Base-by-base conservation (phyloP, 805 yeast species). In the Yarrowia bubula region DNA sequence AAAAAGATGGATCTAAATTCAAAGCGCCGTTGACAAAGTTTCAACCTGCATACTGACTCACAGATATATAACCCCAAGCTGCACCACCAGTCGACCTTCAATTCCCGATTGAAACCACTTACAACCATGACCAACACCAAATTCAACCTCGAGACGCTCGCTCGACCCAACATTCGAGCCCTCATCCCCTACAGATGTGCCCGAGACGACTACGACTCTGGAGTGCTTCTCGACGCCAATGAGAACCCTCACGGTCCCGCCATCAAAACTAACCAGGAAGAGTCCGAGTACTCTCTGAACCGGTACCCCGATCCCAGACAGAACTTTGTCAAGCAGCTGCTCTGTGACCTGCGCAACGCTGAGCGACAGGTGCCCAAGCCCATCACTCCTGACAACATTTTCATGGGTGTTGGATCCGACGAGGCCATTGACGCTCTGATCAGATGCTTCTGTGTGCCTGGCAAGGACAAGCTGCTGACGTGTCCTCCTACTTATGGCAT, bases 291-390 rank as follows among this genome's bases (percentile, higher is more conserved):
- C 68, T 87, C 86, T 57, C 84, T 95, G 70, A 87, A 95, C 79
- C 82, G 99, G 72, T 95, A 95, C 75, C 99, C 99, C 15, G 99
- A 95, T 72, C 99, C 99, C 9, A 98, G 95, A 77, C 98, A 93
- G 73, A 66, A 83, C 7, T 87, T 81, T 38, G 81, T 95, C 71
- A 95, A 95, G 74, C 78, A 83, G 68, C 86, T 86, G 68, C 80
- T 93, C 58, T 84, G 89, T 57, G 79, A 84, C 43, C 88, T 88
- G 73, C 83, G 99, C 68, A 92, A 90, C 74, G 68, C 73, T 1
- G 83, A 81, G 66, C 80, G 81, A 0, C 62, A 65, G 1, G 60
- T 64, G 1, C 39, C 50, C 33, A 17, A 43, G 51, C 64, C 64
- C 14, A 46, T 61, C 18, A 76, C 78, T 1, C 83, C 89, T 0